phyloP scores from a whole-genome alignment of 331 rosid genomes.

The Cydonia oblonga region DNA sequence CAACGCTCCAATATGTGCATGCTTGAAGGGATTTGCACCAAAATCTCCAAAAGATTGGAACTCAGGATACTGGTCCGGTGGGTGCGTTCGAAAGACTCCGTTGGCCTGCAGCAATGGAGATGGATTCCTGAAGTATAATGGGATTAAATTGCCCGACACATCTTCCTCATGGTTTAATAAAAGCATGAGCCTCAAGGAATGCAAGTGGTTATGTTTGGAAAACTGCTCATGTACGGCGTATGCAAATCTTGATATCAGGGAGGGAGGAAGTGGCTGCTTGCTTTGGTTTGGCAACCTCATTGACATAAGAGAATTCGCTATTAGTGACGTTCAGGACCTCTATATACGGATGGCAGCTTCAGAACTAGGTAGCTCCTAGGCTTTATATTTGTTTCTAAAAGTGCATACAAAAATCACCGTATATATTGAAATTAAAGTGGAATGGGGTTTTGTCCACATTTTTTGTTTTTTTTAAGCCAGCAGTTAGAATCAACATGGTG shows the following conservation, averaged over 20 bases:
- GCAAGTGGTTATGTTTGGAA: constrained; percentile 5
- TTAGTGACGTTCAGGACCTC: constrained; percentile 9
- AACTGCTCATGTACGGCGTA: constrained; percentile 19
- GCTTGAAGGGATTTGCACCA: constrained; percentile 32
- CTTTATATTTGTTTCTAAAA: not conserved
- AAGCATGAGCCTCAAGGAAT: constrained; percentile 13
- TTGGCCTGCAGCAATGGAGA: constrained; percentile 9
- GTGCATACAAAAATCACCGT: too few relatives aligned
- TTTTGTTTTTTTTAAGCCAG: not conserved
- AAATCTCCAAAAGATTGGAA: constrained; percentile 23
- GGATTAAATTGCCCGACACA: constrained; percentile 33
- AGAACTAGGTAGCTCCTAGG: constrained; percentile 12
- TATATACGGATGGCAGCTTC: constrained; percentile 25
- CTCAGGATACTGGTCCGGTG: constrained; percentile 24
- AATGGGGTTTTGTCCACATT: not conserved
- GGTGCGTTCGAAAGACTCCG: constrained; percentile 20
- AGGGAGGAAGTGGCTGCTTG: constrained; percentile 9
- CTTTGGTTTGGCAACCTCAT: constrained; percentile 12
- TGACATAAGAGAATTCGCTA: not conserved
- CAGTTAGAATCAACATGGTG: not conserved
- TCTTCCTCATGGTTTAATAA: constrained; percentile 23
- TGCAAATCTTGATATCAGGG: constrained; percentile 1
- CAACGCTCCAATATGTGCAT: constrained; percentile 23
- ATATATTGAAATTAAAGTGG: too few relatives aligned
- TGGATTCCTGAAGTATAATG: constrained; percentile 16